Conservation (phyloP, 1,139 yeast species). For the Diutina catenulata region DNA sequence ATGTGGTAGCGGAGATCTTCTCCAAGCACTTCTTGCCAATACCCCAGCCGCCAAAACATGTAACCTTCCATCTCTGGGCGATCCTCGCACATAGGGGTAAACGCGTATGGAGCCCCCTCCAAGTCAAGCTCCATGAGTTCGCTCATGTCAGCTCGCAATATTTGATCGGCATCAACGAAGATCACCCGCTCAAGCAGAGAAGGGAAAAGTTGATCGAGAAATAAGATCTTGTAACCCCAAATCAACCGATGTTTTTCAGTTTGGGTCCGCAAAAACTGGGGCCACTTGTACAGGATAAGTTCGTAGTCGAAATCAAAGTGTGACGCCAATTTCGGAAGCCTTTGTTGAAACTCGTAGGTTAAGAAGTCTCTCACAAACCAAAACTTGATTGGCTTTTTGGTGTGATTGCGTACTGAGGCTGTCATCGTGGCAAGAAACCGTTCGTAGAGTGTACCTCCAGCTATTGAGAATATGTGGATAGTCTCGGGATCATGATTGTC, state of each 20-base stretch:
- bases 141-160: constrained; percentile 60
- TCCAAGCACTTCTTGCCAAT: constrained; percentile 62
- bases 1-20: constrained; percentile 63
- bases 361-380: constrained; percentile 80
- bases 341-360: constrained; percentile 54
- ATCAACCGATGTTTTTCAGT: constrained; percentile 64
- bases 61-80: constrained; percentile 73
- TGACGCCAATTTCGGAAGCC: constrained; percentile 52
- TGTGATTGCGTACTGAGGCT: constrained; percentile 55
- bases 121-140: constrained; percentile 57
- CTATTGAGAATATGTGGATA: constrained; percentile 73
- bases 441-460: constrained; percentile 73
- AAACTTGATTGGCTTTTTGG: constrained; percentile 57
- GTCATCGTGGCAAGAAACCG: constrained; percentile 67
- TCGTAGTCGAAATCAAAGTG: constrained; percentile 54
- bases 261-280: constrained; percentile 74
- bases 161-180: constrained; percentile 80
- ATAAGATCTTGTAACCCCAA: constrained; percentile 83
- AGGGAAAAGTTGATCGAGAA: constrained; percentile 82
- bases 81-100: constrained; percentile 81
- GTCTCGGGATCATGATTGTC: constrained; percentile 12
- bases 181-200: constrained; percentile 61
- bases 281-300: constrained; percentile 81
- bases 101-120: constrained; percentile 74
- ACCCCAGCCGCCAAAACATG: constrained; percentile 89